Base-by-base conservation (phyloP, 306 rosid species). In the Pterocarpus santalinus region DNA sequence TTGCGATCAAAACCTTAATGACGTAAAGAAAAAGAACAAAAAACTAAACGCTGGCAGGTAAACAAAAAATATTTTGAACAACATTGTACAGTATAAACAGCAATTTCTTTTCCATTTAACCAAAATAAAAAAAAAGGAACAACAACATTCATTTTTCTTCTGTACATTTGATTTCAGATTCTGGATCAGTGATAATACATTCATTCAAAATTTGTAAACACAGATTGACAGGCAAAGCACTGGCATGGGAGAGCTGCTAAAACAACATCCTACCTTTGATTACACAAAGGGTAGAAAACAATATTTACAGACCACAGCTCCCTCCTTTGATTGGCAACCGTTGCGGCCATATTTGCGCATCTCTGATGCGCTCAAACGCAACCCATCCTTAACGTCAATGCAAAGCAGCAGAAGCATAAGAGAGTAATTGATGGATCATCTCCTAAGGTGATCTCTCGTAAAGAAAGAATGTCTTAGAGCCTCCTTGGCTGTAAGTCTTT, bases 381-480 rank as follows among this genome's bases (percentile, higher is more conserved):
- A 3, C 34, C 46, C 17, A 34, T 33, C 72, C 32, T 49, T 14
- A 41, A 17, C 30, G n/a, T 49, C 76, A 72, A 34, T 22, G 33
- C 7, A 12, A 28, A 14, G 65, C 30, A 2, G 17, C 28, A 7
- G 35, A 38, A 61, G 38, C 36, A n/a, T 38, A 43, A 0, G 49
- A 13, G 14, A 7, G 32, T 30, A 64, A 35, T 17, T 8, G 32
- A 67, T 2, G 1, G 35, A 80, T 85, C 10, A 86, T 81, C 97
- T 89, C 84, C 90, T 83, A 0, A 82, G 73, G 60, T 75, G 76
- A 80, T 95, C 94, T 88, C 93, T 84, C 10, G 83, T 63, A 69
- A 95, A 90, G 84, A 95, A 95, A 1, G 99, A 81, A 52, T 95
- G 98, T 49, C 90, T 85, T 2, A 95, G 86, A 15, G 98, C 99